Base-by-base conservation (phyloP, 1,139 yeast genomes). In the Debaryomycetaceae sp. region DNA sequence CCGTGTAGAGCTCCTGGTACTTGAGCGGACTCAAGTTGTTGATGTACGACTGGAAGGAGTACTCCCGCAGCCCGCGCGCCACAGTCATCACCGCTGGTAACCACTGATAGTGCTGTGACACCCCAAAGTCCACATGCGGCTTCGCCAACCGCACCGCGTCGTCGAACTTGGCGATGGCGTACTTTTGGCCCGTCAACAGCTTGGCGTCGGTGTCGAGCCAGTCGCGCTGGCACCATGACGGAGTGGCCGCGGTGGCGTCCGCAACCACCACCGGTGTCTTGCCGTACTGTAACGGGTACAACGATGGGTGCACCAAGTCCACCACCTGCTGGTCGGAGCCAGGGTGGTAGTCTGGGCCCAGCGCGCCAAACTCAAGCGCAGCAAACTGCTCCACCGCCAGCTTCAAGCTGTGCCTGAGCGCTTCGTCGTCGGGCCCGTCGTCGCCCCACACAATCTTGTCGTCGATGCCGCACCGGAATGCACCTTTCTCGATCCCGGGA, bases 1-100 rank as follows among this genome's bases (percentile, higher is more conserved):
- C 35, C 2, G 27, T 25, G 36, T 65, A 65, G 16, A 65, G 40
- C 1, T 38, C 42, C 11, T 42, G 27, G 38, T 43, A 41, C 24
- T 45, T 36, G 2, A 34, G 35, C 17, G 70, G 70, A 34, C 65
- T 61, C 37, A 65, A 50, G 38, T 65, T 65, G 41, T 65, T 65
- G 40, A 65, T 64, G 37, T 63, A 65, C 2, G 69, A 60, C 3
- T 32, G 33, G 25, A 30, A 26, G 3, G 7, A 27, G 61, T 46
- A 16, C 23, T 44, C 50, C 6, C 30, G 4, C n/a, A 17, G 6
- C 9, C 6, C 9, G 6, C 14, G 9, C 12, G 32, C 28, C 5
- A 32, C 33, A 12, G 24, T 23, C 26, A 56, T 33, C 20, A 49
- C 27, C 5, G 59, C 43, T 1, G 66, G 65, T 3, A 60, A 31